Percentiles rank a stretch among this genome's conserved stretches.
These are phyloP conservation scores for Plantago major DNA, from an alignment of 257 asterid genomes.

Conservation along the genomic window DNA sequence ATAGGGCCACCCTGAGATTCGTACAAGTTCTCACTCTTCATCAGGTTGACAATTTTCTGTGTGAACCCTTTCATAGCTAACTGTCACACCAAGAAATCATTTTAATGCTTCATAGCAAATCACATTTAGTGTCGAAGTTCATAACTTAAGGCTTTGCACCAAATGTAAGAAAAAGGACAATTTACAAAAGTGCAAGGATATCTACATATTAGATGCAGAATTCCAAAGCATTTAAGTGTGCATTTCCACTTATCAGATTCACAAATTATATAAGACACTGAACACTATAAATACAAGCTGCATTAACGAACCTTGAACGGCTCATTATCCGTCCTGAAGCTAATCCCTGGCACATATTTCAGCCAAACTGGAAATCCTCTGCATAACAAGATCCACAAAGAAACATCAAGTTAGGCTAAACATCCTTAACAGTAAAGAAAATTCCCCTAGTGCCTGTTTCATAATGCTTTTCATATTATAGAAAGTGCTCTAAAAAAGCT, in stretches of 20 bases:
- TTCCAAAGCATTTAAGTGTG: neutral
- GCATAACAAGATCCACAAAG: constrained; percentile 13
- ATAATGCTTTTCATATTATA: too few species aligned
- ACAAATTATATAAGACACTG: constrained; percentile 8
- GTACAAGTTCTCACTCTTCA: constrained; percentile 72
- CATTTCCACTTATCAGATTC: constrained; percentile 9
- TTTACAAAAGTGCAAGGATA: neutral
- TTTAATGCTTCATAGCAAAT: constrained; percentile 13
- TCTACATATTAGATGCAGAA: neutral
- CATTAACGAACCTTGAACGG: constrained; percentile 67
- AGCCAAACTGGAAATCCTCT: constrained; percentile 98
- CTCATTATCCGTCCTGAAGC: constrained; percentile 86
- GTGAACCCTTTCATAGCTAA: constrained; percentile 79
- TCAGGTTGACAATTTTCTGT: constrained; percentile 60
- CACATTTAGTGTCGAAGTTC: neutral
- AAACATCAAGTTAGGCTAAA: neutral
- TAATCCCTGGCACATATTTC: constrained; percentile 80
- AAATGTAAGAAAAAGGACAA: too few species aligned
- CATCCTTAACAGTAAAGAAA: neutral
- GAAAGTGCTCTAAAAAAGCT: too few species aligned
- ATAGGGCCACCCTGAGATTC: constrained; percentile 92
- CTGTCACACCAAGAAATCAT: constrained; percentile 40
- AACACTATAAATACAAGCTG: constrained; percentile 1
- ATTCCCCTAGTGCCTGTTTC: neutral
- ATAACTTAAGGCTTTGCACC: too few species aligned